Conservation (phyloP, 139 green algal species). For the Chlamydomonas urium region DNA sequence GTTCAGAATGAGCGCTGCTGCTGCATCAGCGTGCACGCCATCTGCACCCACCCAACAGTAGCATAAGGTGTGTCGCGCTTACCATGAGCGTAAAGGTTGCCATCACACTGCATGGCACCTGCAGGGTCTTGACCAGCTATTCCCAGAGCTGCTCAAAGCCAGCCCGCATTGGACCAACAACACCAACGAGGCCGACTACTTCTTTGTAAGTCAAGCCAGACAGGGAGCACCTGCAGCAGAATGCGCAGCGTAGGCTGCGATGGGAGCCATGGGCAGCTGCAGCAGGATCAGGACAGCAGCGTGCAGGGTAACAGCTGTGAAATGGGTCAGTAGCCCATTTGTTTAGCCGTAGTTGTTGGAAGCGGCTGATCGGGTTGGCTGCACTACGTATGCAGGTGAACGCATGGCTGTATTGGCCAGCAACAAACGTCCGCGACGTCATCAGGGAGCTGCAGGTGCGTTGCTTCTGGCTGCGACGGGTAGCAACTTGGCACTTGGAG, state of each 20-base stretch:
- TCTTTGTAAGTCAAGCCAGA: constrained; percentile 18
- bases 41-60: not conserved
- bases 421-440: not conserved
- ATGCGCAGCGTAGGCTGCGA: too few relatives aligned
- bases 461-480: too few relatives aligned
- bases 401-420: not conserved
- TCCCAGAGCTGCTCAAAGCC: constrained; percentile 11
- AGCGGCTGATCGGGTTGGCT: too few relatives aligned
- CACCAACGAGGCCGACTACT: constrained; percentile 15
- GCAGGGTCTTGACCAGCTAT: constrained; percentile 9
- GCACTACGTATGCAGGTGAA: constrained; percentile 7
- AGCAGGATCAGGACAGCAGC: too few relatives aligned
- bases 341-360: too few relatives aligned
- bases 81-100: not conserved
- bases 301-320: too few relatives aligned
- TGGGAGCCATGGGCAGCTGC: too few relatives aligned
- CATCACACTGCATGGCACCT: not conserved
- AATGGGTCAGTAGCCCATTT: too few relatives aligned
- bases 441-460: not conserved
- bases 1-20: not conserved
- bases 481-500: too few relatives aligned
- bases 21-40: not conserved
- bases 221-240: too few relatives aligned
- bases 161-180: constrained; percentile 16
- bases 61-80: not conserved